A percentile compares a stretch with the other conserved stretches of the same genome.
Evolutionary conservation across 176 grass and related monocot species (phyloP).

Genomic region (Thinopyrum elongatum): DNA sequence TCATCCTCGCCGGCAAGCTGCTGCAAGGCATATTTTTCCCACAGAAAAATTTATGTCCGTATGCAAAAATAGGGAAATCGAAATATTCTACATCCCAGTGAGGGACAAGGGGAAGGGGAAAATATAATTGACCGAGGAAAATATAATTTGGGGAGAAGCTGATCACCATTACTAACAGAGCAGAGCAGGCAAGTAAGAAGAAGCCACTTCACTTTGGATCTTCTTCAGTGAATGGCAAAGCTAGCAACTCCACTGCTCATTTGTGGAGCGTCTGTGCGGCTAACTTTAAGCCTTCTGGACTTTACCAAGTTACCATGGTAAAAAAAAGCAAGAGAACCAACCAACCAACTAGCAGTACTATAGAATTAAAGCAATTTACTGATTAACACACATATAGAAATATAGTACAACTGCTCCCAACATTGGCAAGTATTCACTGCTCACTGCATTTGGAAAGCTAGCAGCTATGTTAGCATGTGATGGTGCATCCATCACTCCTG

Average conservation of each 20-base stretch:
- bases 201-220: not conserved
- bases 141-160: too few relatives aligned
- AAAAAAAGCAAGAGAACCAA: not conserved
- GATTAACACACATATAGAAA: too few relatives aligned
- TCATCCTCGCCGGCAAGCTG: not conserved
- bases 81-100: too few relatives aligned
- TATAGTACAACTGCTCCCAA: too few relatives aligned
- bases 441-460: too few relatives aligned
- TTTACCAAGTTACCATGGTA: not conserved
- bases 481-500: too few relatives aligned
- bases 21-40: not conserved
- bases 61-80: too few relatives aligned
- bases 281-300: not conserved
- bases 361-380: too few relatives aligned
- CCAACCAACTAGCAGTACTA: not conserved
- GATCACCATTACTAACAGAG: not conserved
- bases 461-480: too few relatives aligned
- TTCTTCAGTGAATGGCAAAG: not conserved
- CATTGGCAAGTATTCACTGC: too few relatives aligned
- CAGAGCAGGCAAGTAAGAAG: not conserved
- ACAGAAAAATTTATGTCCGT: not conserved
- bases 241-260: not conserved
- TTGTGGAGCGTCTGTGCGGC: not conserved
- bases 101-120: too few relatives aligned
- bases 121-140: too few relatives aligned